Conservation (phyloP, 495 filamentous ascomycete species). For the Podospora fimiseda region DNA sequence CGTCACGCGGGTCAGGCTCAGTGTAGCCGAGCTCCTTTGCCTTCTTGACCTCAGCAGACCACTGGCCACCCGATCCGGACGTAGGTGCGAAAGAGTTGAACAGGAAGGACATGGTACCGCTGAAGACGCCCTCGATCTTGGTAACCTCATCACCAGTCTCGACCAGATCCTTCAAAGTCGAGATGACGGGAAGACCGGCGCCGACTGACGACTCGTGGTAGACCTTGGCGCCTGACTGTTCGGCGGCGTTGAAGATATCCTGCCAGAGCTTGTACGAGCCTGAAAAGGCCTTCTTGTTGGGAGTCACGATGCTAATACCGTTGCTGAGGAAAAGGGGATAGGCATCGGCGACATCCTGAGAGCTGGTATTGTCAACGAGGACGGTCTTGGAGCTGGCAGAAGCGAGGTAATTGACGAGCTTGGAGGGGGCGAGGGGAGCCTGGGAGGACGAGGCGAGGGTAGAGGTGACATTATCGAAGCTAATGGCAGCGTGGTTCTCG, state of each 20-base stretch:
- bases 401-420: conserved; percentile 65
- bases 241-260: conserved; percentile 64
- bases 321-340: conserved; percentile 73
- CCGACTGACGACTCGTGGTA: conserved; percentile 94
- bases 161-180: conserved; percentile 81
- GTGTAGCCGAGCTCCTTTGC: conserved; percentile 95
- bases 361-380: conserved; percentile 91
- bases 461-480: conserved; percentile 46
- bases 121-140: conserved; percentile 93
- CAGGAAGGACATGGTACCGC: conserved; percentile 90
- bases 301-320: conserved; percentile 85
- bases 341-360: conserved; percentile 64
- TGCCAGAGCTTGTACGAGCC: conserved; percentile 69
- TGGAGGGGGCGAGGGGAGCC: conserved; percentile 51
- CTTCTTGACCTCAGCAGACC: conserved; percentile 80
- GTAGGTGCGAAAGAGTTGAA: conserved; percentile 91
- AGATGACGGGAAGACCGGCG: conserved; percentile 85
- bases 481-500: conserved; percentile 51
- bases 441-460: conserved; percentile 51
- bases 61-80: conserved; percentile 61
- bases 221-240: conserved; percentile 59
- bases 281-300: conserved; percentile 97
- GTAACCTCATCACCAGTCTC: conserved; percentile 82
- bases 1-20: conserved; percentile 92
- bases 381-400: conserved; percentile 65